phyloP scores from a whole-genome alignment of 2,329 filamentous ascomycete genomes.

The Byssochlamys sp. region DNA sequence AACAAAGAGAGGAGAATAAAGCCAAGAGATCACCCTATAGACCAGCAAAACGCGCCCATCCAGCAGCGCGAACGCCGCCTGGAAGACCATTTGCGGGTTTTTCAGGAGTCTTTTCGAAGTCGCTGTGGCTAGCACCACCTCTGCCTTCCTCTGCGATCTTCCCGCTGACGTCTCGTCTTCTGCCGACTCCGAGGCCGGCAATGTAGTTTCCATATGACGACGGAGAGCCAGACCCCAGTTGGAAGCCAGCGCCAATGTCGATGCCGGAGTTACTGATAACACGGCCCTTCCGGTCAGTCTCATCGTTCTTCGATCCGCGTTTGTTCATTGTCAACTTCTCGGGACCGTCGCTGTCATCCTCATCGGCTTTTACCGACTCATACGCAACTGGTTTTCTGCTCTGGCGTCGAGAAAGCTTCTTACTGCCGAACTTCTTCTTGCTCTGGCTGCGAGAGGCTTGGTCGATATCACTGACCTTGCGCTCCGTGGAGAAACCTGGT shows the following conservation, averaged over 20 bases:
- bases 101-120: conserved; percentile 7
- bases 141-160: conserved; percentile 40
- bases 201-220: conserved; percentile 35
- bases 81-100: conserved; percentile 9
- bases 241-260: conserved; percentile 19
- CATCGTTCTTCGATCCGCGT: conserved; percentile 6
- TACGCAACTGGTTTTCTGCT: conserved; percentile 26
- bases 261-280: conserved; percentile 36
- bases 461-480: conserved; percentile 14
- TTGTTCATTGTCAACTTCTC: conserved; percentile 1
- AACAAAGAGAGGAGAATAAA: neutral
- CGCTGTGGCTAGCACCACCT: conserved; percentile 15
- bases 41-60: conserved; percentile 39
- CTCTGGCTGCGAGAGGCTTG: conserved; percentile 6
- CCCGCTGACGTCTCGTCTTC: conserved; percentile 38
- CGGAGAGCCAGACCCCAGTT: conserved; percentile 19
- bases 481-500: conserved; percentile 13
- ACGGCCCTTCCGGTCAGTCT: conserved; percentile 33
- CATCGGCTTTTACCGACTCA: conserved; percentile 23
- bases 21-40: conserved; percentile 16
- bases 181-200: conserved; percentile 35
- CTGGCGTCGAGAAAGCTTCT: conserved; percentile 23
- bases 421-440: conserved; percentile 15
- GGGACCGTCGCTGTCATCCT: conserved; percentile 18
- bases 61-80: conserved; percentile 27